A percentile compares a stretch with the other conserved stretches of the same genome.
These are phyloP conservation scores for Wallacemonas sp. DNA, from an alignment of 208 protist genomes.

Conservation along the genomic window DNA sequence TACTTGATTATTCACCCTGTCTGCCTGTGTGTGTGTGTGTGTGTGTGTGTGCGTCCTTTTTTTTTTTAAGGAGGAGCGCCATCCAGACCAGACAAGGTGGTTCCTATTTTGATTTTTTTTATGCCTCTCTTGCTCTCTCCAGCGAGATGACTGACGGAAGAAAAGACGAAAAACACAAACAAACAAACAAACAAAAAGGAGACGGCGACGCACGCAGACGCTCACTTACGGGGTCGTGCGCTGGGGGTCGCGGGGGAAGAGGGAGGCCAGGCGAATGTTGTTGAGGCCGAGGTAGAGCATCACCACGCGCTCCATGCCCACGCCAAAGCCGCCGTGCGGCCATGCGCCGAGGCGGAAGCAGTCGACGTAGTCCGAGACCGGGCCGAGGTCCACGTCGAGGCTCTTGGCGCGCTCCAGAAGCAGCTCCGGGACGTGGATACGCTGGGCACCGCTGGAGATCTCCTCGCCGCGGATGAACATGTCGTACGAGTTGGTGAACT, in stretches of 20 bases:
- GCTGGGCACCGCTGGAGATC: conserved; percentile 99
- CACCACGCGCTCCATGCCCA: conserved; percentile 99
- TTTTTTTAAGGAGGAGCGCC: background rate
- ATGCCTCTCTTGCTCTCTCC: conserved; percentile 5
- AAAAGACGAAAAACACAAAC: conserved; percentile 6
- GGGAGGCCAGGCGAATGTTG: conserved; percentile 98
- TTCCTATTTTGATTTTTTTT: too few relatives aligned
- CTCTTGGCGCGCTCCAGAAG: conserved; percentile 85
- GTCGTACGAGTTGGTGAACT: conserved; percentile 98
- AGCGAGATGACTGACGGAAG: background rate
- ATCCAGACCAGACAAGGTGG: too few relatives aligned
- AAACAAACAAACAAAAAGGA: background rate
- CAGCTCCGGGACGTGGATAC: conserved; percentile 97
- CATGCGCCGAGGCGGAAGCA: conserved; percentile 97
- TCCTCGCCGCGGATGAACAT: conserved; percentile 99
- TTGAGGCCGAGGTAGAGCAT: conserved; percentile 99
- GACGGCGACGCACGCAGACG: background rate
- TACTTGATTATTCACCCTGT: background rate
- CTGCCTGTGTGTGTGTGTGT: background rate
- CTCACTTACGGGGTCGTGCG: conserved; percentile 94
- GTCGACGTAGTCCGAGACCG: conserved; percentile 97
- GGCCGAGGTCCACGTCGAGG: conserved; percentile 82
- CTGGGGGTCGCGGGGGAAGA: conserved; percentile 99
- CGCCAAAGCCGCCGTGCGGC: conserved; percentile 99
- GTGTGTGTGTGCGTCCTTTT: conserved; percentile 7